phyloP scores from a whole-genome alignment of 2,329 filamentous ascomycete species.

The Pseudomassariella vexata region DNA sequence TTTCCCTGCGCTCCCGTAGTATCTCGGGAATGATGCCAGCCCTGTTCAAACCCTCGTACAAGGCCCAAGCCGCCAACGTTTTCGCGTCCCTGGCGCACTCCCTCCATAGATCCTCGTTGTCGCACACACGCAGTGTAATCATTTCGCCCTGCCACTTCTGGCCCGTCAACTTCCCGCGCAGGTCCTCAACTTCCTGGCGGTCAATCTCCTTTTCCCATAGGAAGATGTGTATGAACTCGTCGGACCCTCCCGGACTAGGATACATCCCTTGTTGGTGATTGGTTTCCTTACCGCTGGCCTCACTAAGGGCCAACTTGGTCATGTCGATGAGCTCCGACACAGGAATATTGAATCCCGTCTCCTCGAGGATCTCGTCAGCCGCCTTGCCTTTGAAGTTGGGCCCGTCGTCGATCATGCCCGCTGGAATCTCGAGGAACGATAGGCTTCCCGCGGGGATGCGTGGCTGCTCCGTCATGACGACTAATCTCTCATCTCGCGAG shows the following conservation, averaged over 20 bases:
- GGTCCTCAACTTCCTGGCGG: slow-evolving; percentile 37
- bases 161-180: slow-evolving; percentile 48
- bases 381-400: slow-evolving; percentile 48
- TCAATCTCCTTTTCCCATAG: slow-evolving; percentile 47
- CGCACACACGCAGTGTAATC: slow-evolving; percentile 51
- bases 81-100: slow-evolving; percentile 50
- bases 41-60: slow-evolving; percentile 42
- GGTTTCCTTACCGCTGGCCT: slow-evolving; percentile 22
- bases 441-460: slow-evolving; percentile 50
- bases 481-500: slow-evolving; percentile 38
- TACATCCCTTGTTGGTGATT: slow-evolving; percentile 43
- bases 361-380: slow-evolving; percentile 51
- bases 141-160: slow-evolving; percentile 49
- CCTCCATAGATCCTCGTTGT: slow-evolving; percentile 44
- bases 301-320: slow-evolving; percentile 40
- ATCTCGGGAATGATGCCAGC: neutral
- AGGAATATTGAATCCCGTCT: slow-evolving; percentile 46
- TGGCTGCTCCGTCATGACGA: slow-evolving; percentile 50
- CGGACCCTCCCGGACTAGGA: slow-evolving; percentile 47
- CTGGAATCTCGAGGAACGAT: slow-evolving; percentile 50
- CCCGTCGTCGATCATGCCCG: slow-evolving; percentile 53
- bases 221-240: slow-evolving; percentile 54
- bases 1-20: too few relatives aligned
- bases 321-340: slow-evolving; percentile 46
- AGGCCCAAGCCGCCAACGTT: slow-evolving; percentile 45